Base-by-base conservation (phyloP, 1,139 yeast genomes). In the Yamadazyma dushanensis region DNA sequence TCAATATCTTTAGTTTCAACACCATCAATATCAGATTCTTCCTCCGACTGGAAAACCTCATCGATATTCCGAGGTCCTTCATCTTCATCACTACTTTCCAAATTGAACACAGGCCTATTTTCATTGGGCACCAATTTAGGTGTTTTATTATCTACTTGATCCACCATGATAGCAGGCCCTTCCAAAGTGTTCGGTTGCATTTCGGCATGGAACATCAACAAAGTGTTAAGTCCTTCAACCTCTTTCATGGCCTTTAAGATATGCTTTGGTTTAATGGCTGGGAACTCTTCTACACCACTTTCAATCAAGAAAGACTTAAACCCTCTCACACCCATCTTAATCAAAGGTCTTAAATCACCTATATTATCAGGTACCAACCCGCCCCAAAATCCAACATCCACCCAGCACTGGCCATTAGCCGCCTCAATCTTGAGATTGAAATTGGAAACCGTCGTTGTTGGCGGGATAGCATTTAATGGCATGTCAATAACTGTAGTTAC, bases 391-490 rank as follows among this genome's bases (percentile, higher is more conserved):
- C 89, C 97, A 9, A 86, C 89, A 54, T 90, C 96, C 24, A 86
- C 94, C 95, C 95, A 89, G 41, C 90, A 76, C 57, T 89, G 85
- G 35, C 79, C 83, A 43, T 68, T 62, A 2, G 96, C 94, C 1
- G 97, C 96, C 13, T 72, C 66, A 40, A 87, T 68, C 56, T 90
- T 90, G 42, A 73, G 64, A 39, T 83, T 72, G 54, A 90, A 77
- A 59, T 89, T 87, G 42, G 74, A 78, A 2, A 89, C 71, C 2
- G 85, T 87, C 1, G 97, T 89, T 1, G 97, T 90, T 18, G 97
- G 97, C 1, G 97, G 97, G 37, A 89, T 83, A 2, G 97, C 96
- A 57, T 90, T 90, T 52, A 90, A 66, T 0, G 97, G 97, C 97
- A 90, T 90, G 57, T 90, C 97, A 19, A 90, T 77, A 10, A 90